Evolutionary conservation across 2,329 filamentous ascomycete species (phyloP).

Genomic region (Blastomyces parvus): DNA sequence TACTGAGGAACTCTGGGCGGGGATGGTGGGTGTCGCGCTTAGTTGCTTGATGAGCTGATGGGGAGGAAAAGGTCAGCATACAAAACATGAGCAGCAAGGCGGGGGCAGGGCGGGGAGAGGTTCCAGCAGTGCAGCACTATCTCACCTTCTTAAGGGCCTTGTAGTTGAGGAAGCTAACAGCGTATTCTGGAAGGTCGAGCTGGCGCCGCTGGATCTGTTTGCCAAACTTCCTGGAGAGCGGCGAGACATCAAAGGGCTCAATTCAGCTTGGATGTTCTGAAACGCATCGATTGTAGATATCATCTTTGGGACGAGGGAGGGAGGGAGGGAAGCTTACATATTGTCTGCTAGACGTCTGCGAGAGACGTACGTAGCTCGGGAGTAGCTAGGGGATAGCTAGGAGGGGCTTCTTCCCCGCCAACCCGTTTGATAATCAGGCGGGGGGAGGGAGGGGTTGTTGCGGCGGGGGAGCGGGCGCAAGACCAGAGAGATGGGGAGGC

Average conservation of each 20-base stretch:
- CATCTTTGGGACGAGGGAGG: background rate
- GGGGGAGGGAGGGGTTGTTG: background rate
- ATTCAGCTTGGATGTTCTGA: background rate
- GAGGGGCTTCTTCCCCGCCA: background rate
- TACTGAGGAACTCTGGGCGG: constrained; percentile 56
- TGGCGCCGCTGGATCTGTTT: constrained; percentile 99
- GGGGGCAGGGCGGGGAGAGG: background rate
- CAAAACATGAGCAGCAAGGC: background rate
- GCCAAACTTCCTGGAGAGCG: constrained; percentile 78
- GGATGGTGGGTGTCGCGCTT: constrained; percentile 78
- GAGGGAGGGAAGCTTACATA: background rate
- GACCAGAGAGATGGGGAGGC: too few relatives aligned
- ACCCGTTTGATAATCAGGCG: background rate
- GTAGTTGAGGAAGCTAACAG: constrained; percentile 97
- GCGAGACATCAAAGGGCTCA: background rate
- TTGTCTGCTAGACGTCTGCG: background rate
- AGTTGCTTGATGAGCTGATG: constrained; percentile 93
- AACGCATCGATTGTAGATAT: background rate
- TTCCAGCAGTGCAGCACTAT: background rate
- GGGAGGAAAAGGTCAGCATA: constrained; percentile 17
- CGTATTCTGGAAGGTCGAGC: constrained; percentile 98
- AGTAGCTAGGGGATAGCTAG: background rate
- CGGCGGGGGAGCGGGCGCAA: background rate
- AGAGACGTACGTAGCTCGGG: background rate
- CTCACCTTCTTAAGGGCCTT: constrained; percentile 94